phyloP scores from a whole-genome alignment of 805 yeast species.

The Blastobotrys mokoenaii region DNA sequence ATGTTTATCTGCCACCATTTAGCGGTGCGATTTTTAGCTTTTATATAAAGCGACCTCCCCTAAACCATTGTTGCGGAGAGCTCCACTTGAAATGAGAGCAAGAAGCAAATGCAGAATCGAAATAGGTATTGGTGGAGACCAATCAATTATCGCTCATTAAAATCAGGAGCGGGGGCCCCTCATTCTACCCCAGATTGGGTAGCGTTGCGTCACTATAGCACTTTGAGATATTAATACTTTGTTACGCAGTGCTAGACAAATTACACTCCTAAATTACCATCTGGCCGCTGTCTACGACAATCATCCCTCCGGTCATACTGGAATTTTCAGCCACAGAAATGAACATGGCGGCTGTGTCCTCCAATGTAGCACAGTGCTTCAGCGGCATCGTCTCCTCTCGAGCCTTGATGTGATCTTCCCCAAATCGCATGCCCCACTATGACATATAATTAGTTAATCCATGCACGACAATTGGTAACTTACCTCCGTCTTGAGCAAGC shows the following conservation, averaged over 20 bases:
- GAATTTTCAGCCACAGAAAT: constrained; percentile 21
- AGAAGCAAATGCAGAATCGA: no score
- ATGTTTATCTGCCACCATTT: not conserved
- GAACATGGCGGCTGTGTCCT: constrained; percentile 23
- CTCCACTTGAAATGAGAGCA: no score
- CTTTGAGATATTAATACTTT: no score
- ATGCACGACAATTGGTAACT: not conserved
- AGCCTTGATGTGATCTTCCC: constrained; percentile 15
- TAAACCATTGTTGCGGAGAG: no score
- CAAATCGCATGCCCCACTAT: constrained; percentile 23
- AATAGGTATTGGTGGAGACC: no score
- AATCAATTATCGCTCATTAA: no score
- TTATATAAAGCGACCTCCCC: not conserved
- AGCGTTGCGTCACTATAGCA: no score
- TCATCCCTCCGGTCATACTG: constrained; percentile 19
- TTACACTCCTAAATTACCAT: no score
- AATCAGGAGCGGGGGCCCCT: no score
- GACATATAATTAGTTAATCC: not conserved
- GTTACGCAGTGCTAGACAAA: no score
- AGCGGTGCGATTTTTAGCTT: not conserved
- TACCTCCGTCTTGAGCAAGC: constrained; percentile 18
- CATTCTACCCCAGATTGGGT: no score
- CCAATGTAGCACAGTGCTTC: constrained; percentile 10
- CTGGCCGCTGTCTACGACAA: constrained; percentile 37
- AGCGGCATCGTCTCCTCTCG: constrained; percentile 12